Base-by-base conservation (phyloP, 768 basidiomycete species). In the Ramaria rubella region DNA sequence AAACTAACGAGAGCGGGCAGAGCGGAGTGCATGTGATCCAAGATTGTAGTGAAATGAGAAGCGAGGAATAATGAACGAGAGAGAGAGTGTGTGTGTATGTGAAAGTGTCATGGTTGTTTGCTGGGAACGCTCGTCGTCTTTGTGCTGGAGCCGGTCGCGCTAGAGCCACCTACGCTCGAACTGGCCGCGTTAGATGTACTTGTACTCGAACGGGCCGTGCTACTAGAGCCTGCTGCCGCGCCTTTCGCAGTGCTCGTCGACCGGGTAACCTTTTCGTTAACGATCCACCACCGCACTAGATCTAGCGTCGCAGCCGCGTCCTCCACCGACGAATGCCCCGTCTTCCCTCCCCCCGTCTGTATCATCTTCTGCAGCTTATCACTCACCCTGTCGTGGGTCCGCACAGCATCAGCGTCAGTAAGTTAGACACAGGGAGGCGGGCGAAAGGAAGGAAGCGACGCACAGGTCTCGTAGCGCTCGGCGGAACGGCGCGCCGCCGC, bases 271-370 rank as follows among this genome's bases (percentile, higher is more conserved):
- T 23, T 31, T 23, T 56, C 55, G 40, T 56, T 56, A 5, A 27
- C 44, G 17, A 56, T 49, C 55, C 55, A 82, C 85, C 87, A 93
- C 59, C 86, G 78, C 21, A 97, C 85, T 19, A 95, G 81, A 64
- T 98, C 87, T 38, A 98, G 76, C 1, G 95, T 91, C 1, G 92
- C 89, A 23, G 81, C 70, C 1, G 93, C 91, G 71, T 98, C 95
- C 69, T 94, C 94, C 1, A 90, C 75, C 0, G 92, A 93, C 49
- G 88, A 91, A 73, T 98, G 95, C 2, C 94, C 94, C 6, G 77
- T 75, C 12, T 80, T 77, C 6, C 81, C 81, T 29, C 78, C 88
- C 24, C 87, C 88, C 11, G 80, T 78, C 68, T 99, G 95, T 55
- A 99, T 97, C 57, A 79, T 76, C 59, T 79, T 79, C 15, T 85